Conservation (phyloP, 2,329 filamentous ascomycete genomes). For the Ceratocystis cacaofunesta region DNA sequence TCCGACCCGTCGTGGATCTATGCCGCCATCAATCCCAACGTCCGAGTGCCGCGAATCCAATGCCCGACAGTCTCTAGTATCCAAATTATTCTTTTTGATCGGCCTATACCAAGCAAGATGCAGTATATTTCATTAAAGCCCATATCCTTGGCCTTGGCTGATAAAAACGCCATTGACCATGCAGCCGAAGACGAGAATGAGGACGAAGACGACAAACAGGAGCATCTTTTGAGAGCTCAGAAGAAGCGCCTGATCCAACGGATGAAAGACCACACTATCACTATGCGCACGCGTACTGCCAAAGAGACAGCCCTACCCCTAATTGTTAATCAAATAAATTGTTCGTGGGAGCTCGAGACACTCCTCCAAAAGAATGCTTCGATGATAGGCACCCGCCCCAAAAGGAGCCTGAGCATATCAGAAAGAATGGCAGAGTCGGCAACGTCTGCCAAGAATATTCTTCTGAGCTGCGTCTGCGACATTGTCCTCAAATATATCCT, state of each 20-base stretch:
- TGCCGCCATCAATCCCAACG: constrained; percentile 38
- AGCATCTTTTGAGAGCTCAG: constrained; percentile 41
- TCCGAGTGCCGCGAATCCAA: constrained; percentile 52
- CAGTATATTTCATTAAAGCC: constrained; percentile 88
- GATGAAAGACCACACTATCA: constrained; percentile 72
- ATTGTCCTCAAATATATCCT: constrained; percentile 61
- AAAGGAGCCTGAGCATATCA: constrained; percentile 78
- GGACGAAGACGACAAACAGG: constrained; percentile 54
- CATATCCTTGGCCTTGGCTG: constrained; percentile 71
- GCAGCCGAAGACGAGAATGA: constrained; percentile 44
- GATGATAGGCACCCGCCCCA: constrained; percentile 66
- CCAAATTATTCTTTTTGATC: constrained; percentile 78
- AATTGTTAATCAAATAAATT: constrained; percentile 90
- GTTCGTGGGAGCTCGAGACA: constrained; percentile 76
- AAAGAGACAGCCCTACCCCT: constrained; percentile 69
- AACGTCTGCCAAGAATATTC: constrained; percentile 64
- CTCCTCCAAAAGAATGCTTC: constrained; percentile 79
- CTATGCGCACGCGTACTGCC: constrained; percentile 57
- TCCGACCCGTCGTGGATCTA: constrained; percentile 58
- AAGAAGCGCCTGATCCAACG: constrained; percentile 65
- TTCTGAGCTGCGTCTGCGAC: constrained; percentile 54
- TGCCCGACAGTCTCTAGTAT: constrained; percentile 59
- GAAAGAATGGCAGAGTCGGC: constrained; percentile 91
- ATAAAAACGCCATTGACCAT: constrained; percentile 38
- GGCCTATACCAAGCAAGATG: constrained; percentile 75